Base-by-base conservation (phyloP, 208 protist species). In the Leishmania gerbilli region DNA sequence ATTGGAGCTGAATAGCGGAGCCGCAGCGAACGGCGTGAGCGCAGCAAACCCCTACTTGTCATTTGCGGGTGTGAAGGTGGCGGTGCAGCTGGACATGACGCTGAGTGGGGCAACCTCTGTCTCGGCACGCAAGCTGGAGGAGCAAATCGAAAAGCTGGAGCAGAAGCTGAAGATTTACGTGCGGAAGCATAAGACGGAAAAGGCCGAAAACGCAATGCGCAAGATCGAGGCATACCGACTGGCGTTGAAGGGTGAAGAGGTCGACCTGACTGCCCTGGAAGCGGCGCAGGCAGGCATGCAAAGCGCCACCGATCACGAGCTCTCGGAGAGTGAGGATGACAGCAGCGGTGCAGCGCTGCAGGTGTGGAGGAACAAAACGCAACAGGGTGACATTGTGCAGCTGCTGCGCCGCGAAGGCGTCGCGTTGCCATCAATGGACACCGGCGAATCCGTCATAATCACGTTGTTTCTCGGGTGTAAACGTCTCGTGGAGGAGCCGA, bases 121-220 rank as follows among this genome's bases (percentile, higher is more conserved):
- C 45, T 95, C 90, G 15, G 90, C 89, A 51, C 82, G 92, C 5
- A 96, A 95, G 79, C 81, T 97, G 74, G 94, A 96, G 74, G 92
- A 97, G 81, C 87, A 96, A 81, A 95, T 97, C 75, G 94, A 97
- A 76, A 95, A 96, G 78, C 87, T 97, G 34, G 91, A 97, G 81
- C 94, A 97, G 72, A 97, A 97, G 79, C 67, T 97, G 34, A 95
- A 95, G 71, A 97, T 97, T 71, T 95, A 97, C 69, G 78, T 88
- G 45, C 88, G 94, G 31, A 97, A 97, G 55, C 95, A 96, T 76
- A 97, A 97, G 84, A 80, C 80, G n/a, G 91, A 97, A 47, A 97
- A 97, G 77, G 77, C 90, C 3, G 87, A 88, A 21, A 88, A 84
- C 13, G 89, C 91, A 37, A 84, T 85, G 71, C 86, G 87, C 31